Conservation (phyloP, 23 red algal species). For the Gracilaria domingensis region DNA sequence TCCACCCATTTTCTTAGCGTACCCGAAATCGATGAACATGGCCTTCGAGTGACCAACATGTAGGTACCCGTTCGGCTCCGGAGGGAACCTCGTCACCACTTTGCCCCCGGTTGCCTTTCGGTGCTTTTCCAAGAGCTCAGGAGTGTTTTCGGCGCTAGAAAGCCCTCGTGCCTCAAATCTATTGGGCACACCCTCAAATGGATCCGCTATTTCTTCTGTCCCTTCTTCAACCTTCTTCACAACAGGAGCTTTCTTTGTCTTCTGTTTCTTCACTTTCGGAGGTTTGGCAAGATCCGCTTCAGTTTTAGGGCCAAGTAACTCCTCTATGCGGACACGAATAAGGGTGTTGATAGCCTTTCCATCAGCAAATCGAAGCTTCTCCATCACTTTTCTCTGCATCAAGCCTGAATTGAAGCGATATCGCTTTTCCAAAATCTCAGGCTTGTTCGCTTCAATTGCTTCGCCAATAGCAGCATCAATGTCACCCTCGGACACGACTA, state of each 20-base stretch:
- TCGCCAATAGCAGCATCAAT: constrained; percentile 67
- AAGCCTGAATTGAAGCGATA: constrained; percentile 80
- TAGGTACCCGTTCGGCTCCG: constrained; percentile 97
- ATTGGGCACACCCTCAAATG: constrained; percentile 83
- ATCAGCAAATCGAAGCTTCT: constrained; percentile 84
- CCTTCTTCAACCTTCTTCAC: background rate
- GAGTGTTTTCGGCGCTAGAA: constrained; percentile 81
- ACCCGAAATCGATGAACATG: constrained; percentile 99
- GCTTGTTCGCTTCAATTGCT: constrained; percentile 50
- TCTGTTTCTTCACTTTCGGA: constrained; percentile 58
- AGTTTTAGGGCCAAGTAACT: constrained; percentile 83
- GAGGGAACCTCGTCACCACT: constrained; percentile 90
- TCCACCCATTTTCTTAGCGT: constrained; percentile 85
- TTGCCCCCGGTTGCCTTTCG: constrained; percentile 70
- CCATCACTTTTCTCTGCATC: constrained; percentile 72
- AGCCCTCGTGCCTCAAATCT: constrained; percentile 88
- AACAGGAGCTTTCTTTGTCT: constrained; percentile 29
- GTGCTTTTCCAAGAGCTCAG: constrained; percentile 86
- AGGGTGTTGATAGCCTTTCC: constrained; percentile 63
- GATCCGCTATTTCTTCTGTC: constrained; percentile 57
- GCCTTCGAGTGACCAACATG: constrained; percentile 99
- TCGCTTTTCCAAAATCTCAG: constrained; percentile 62
- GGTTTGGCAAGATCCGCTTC: constrained; percentile 78
- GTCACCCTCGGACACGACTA: constrained; percentile 48
- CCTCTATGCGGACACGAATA: constrained; percentile 53